Evolutionary conservation across 2,329 filamentous ascomycete species (phyloP).

Genomic region (Phialophora verrucosa): DNA sequence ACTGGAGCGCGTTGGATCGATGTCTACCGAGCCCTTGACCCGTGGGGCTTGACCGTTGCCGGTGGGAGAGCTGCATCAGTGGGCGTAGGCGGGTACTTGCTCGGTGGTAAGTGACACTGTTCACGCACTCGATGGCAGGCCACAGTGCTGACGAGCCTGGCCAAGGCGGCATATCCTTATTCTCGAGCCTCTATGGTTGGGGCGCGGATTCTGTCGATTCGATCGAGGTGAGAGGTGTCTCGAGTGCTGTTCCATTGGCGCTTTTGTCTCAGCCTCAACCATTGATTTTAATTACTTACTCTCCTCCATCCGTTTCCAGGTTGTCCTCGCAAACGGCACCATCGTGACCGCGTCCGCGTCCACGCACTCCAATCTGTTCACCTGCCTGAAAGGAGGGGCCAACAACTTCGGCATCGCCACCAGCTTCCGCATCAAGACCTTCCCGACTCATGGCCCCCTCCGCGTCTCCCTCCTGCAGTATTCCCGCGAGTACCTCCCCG

Average conservation of each 20-base stretch:
- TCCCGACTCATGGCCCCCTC: background rate
- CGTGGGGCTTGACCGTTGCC: background rate
- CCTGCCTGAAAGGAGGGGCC: constrained; percentile 1
- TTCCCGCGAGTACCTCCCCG: background rate
- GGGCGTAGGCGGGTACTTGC: background rate
- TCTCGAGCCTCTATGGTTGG: constrained; percentile 1
- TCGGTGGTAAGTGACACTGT: background rate
- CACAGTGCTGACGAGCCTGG: background rate
- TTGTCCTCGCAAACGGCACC: constrained; percentile 7
- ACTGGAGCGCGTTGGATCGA: constrained; percentile 6
- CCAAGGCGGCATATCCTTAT: constrained; percentile 5
- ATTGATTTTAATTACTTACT: background rate
- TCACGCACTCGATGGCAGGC: too few relatives aligned
- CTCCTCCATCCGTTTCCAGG: background rate
- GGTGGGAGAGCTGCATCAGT: constrained; percentile 1
- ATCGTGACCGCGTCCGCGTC: background rate
- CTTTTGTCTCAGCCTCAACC: background rate
- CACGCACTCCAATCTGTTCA: background rate
- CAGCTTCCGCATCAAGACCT: constrained; percentile 2
- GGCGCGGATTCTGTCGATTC: background rate
- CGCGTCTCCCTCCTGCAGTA: constrained; percentile 1
- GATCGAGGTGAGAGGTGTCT: background rate
- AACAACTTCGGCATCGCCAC: constrained; percentile 10
- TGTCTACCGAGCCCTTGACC: constrained; percentile 5
- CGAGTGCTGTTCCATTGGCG: background rate